Evolutionary conservation across 805 yeast species (phyloP).

Genomic region (Candida arabinofermentans): DNA sequence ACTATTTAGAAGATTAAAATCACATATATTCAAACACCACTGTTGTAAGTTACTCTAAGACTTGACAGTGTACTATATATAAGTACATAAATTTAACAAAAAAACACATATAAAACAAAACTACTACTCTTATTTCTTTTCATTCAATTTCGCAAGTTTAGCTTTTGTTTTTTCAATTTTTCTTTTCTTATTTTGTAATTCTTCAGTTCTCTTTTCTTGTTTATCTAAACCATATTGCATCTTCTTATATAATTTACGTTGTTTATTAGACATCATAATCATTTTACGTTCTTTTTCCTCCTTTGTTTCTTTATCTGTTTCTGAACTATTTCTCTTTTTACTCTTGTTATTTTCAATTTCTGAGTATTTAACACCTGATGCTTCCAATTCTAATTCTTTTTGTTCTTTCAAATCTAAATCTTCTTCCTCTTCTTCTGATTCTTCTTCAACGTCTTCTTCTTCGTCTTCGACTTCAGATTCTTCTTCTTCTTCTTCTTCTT

Average conservation of each 20-base stretch:
- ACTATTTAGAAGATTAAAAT: no score
- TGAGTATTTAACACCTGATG: constrained; percentile 77
- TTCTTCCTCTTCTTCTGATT: constrained; percentile 46
- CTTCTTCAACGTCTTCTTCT: constrained; percentile 52
- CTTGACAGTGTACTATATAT: background rate
- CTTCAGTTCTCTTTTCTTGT: constrained; percentile 73
- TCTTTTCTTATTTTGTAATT: constrained; percentile 63
- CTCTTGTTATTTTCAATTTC: constrained; percentile 41
- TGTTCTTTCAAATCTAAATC: constrained; percentile 57
- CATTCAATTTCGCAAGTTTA: constrained; percentile 8
- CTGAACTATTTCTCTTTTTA: constrained; percentile 35
- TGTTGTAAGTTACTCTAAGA: no score
- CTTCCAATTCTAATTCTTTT: constrained; percentile 87
- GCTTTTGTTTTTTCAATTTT: constrained; percentile 62
- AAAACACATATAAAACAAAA: background rate
- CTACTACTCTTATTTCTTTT: background rate
- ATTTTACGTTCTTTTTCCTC: constrained; percentile 86
- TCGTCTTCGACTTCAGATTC: constrained; percentile 49
- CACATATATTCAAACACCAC: no score
- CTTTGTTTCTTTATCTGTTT: constrained; percentile 47
- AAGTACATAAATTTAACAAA: background rate
- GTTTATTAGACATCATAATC: constrained; percentile 98
- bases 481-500: constrained; percentile 41
- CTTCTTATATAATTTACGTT: constrained; percentile 88
- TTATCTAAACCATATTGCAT: constrained; percentile 88